phyloP scores from a whole-genome alignment of 306 rosid genomes.

The Trifolium repens region DNA sequence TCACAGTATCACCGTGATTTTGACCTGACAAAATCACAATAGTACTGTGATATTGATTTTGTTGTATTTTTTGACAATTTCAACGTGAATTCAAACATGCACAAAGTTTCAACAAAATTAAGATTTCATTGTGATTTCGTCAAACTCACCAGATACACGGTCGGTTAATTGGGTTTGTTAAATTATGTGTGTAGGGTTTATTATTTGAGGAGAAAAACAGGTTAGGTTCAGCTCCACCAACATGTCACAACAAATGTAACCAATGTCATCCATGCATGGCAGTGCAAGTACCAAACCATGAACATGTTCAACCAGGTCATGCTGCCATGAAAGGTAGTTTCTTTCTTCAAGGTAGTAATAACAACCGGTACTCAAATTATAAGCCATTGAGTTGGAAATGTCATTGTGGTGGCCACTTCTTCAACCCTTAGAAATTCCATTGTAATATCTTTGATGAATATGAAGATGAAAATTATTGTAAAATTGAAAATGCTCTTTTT shows the following conservation, averaged over 20 bases:
- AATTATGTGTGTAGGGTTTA: constrained; percentile 46
- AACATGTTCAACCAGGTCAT: constrained; percentile 42
- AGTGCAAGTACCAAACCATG: constrained; percentile 61
- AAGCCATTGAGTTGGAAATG: constrained; percentile 96
- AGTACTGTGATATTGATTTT: background rate
- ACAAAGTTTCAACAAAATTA: background rate
- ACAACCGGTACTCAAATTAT: constrained; percentile 79
- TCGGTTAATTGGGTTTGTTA: background rate
- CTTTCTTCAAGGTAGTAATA: constrained; percentile 39
- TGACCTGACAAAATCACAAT: background rate
- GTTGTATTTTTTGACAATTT: background rate
- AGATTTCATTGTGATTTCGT: background rate
- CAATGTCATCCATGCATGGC: constrained; percentile 85
- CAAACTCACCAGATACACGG: background rate
- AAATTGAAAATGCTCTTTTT: constrained; percentile 4
- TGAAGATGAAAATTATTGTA: constrained; percentile 20
- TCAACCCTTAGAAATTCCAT: constrained; percentile 60
- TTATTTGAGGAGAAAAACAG: constrained; percentile 62
- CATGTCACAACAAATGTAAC: constrained; percentile 84
- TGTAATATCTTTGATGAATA: constrained; percentile 1
- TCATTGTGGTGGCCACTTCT: constrained; percentile 66
- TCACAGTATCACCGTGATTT: background rate
- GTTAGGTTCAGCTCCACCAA: constrained; percentile 77
- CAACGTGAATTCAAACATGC: background rate
- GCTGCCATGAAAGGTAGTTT: constrained; percentile 26